Evolutionary conservation across 2,329 filamentous ascomycete species (phyloP).

Genomic region (Alternaria rosae): DNA sequence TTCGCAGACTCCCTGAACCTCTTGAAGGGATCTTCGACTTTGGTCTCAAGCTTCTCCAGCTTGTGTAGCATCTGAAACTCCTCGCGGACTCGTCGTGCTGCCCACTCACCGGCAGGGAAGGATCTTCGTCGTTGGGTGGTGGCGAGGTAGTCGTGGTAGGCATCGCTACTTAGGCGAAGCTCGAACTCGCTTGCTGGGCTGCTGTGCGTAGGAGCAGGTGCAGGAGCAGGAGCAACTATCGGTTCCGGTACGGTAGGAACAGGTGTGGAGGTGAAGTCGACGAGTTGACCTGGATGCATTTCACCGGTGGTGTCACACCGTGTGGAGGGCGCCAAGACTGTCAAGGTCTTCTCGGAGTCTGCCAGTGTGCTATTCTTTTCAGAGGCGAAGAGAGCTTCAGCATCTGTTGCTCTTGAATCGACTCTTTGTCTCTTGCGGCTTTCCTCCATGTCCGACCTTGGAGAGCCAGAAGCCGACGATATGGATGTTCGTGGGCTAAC

Average conservation of each 20-base stretch:
- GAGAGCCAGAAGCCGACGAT: conserved; percentile 4
- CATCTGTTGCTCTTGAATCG: conserved; percentile 14
- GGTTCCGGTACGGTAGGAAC: not conserved
- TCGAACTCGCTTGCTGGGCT: conserved; percentile 6
- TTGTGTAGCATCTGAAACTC: conserved; percentile 8
- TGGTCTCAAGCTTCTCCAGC: conserved; percentile 1
- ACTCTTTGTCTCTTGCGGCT: conserved; percentile 19
- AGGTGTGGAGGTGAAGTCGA: conserved; percentile 15
- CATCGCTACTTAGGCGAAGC: conserved; percentile 3
- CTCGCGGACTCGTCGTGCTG: not conserved
- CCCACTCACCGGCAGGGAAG: conserved; percentile 12
- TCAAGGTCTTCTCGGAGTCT: not conserved
- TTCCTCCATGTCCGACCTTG: conserved; percentile 1
- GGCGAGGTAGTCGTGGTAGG: conserved; percentile 17
- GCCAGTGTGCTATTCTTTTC: not conserved
- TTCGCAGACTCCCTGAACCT: not conserved
- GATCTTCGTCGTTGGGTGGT: conserved; percentile 14
- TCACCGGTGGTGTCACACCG: conserved; percentile 2
- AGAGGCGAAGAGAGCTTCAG: not conserved
- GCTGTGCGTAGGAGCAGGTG: not conserved
- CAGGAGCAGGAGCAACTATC: not conserved
- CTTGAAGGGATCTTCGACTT: not conserved
- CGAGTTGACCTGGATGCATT: conserved; percentile 18
- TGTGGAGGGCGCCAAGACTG: not conserved
- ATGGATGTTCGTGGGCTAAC: conserved; percentile 23